Conservation (phyloP, 352 stramenopile species). For the Globisporangium mamillatum region DNA sequence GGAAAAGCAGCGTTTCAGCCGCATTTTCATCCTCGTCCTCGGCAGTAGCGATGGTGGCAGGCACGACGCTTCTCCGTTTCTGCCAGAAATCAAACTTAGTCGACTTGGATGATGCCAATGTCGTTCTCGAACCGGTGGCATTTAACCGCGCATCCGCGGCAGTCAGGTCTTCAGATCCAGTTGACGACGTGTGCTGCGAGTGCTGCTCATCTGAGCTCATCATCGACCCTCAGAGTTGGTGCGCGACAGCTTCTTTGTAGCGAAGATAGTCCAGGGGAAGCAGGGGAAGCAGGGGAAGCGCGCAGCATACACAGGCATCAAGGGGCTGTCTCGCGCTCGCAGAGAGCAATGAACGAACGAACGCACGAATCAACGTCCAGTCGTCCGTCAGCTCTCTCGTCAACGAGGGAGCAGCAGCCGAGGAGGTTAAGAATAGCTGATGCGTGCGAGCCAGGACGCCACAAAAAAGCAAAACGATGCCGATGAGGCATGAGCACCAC, state of each 20-base stretch:
- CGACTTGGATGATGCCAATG: conserved; percentile 4
- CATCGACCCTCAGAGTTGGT: background rate
- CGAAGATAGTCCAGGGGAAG: background rate
- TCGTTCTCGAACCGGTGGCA: conserved; percentile 10
- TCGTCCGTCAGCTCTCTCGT: background rate
- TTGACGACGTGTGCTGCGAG: conserved; percentile 6
- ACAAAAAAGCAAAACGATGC: conserved; percentile 4
- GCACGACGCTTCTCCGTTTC: conserved; percentile 19
- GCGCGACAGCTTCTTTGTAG: background rate
- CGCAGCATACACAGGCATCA: background rate
- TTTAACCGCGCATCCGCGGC: conserved; percentile 10
- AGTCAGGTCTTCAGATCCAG: background rate
- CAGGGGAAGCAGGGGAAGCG: background rate
- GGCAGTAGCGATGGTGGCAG: background rate
- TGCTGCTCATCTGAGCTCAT: conserved; percentile 7
- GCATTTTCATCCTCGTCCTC: conserved; percentile 14
- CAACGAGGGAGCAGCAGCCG: background rate
- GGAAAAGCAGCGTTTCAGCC: conserved; percentile 22
- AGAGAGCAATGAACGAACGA: background rate
- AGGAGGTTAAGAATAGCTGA: background rate
- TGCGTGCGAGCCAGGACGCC: background rate
- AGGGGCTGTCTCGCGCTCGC: background rate
- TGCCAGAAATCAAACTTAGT: conserved; percentile 20
- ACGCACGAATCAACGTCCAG: background rate
- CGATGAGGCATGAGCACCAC: background rate